Base-by-base conservation (phyloP, 2,329 filamentous ascomycete genomes). In the Tolypocladium pustulatum region DNA sequence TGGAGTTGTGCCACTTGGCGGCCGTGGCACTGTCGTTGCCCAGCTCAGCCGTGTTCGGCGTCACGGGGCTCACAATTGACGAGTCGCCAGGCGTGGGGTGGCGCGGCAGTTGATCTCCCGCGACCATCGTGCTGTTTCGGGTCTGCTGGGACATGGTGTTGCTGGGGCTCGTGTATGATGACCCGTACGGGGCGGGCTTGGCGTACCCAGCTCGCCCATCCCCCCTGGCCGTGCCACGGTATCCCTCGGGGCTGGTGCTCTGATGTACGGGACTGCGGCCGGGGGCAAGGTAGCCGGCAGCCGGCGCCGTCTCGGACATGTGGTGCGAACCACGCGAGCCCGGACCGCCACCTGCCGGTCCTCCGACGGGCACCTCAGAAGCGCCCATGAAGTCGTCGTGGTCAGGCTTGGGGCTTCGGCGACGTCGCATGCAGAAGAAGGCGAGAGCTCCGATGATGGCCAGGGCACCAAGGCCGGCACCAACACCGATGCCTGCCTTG, bases 401-500 rank as follows among this genome's bases (percentile, higher is more conserved):
- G 57, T 73, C 68, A 30, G 68, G 65, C 64, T 72, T 71, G 59
- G 68, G 63, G 52, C 65, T 59, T 59, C 65, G 65, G 61, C 73
- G 69, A 58, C 66, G 65, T 60, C 66, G 65, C 56, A 71, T 57
- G 61, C 67, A 68, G 63, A 70, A 67, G 64, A 68, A 71, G 49
- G 68, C 38, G 52, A 69, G 58, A 25, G 60, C 65, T 51, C 59
- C 68, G 52, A 75, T 58, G 58, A 73, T n/a, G 40, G 66, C 61
- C 12, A 76, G 66, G 25, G 65, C 75, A 56, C 62, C 75, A 27
- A 74, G 65, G 61, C 69, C 74, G 22, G 67, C 71, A 56, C 72
- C 75, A 27, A 70, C 71, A 57, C 75, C 75, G 41, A 77, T 77
- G 57, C 75, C 75, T 51, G 72, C 73, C 71, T 77, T 76, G 61